Evolutionary conservation across 352 stramenopile genomes (phyloP).

Genomic region (Globisporangium splendens): DNA sequence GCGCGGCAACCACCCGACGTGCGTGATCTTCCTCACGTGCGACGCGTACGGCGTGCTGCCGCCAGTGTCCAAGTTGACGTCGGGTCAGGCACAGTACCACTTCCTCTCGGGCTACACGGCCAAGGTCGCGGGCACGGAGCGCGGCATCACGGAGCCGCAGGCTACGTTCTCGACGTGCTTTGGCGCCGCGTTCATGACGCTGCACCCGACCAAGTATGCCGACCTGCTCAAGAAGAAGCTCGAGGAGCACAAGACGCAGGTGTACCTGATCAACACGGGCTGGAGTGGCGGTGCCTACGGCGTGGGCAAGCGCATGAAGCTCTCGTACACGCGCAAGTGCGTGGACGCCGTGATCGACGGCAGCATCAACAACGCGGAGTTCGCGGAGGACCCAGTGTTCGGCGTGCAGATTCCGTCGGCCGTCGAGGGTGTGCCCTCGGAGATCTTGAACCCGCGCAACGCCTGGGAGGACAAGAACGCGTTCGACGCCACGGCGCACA

Average conservation of each 20-base stretch:
- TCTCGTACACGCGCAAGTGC: slow-evolving; percentile 81
- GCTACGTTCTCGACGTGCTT: slow-evolving; percentile 59
- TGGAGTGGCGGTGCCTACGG: slow-evolving; percentile 95
- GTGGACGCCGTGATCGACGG: slow-evolving; percentile 73
- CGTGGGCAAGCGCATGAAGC: slow-evolving; percentile 96
- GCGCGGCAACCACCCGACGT: slow-evolving; percentile 61
- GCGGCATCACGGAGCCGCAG: slow-evolving; percentile 45
- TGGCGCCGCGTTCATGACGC: slow-evolving; percentile 51
- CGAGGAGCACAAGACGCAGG: slow-evolving; percentile 37
- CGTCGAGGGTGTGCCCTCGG: slow-evolving; percentile 62
- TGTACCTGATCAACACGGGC: slow-evolving; percentile 91
- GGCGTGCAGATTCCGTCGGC: slow-evolving; percentile 63
- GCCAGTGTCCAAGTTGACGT: slow-evolving; percentile 90
- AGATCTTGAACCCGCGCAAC: slow-evolving; percentile 74
- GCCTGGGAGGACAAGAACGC: slow-evolving; percentile 78
- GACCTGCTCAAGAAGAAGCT: slow-evolving; percentile 61
- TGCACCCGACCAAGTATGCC: slow-evolving; percentile 53
- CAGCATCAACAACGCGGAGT: slow-evolving; percentile 58
- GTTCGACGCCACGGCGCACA: slow-evolving; percentile 70
- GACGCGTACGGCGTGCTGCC: slow-evolving; percentile 96
- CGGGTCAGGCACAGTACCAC: slow-evolving; percentile 96
- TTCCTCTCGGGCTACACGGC: slow-evolving; percentile 65
- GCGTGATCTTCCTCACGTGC: slow-evolving; percentile 95
- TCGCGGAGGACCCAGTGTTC: slow-evolving; percentile 71
- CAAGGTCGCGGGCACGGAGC: slow-evolving; percentile 54